These are phyloP conservation scores for Fusarium sp. DNA, from an alignment of 2,329 filamentous ascomycete species.

Conservation along the genomic window DNA sequence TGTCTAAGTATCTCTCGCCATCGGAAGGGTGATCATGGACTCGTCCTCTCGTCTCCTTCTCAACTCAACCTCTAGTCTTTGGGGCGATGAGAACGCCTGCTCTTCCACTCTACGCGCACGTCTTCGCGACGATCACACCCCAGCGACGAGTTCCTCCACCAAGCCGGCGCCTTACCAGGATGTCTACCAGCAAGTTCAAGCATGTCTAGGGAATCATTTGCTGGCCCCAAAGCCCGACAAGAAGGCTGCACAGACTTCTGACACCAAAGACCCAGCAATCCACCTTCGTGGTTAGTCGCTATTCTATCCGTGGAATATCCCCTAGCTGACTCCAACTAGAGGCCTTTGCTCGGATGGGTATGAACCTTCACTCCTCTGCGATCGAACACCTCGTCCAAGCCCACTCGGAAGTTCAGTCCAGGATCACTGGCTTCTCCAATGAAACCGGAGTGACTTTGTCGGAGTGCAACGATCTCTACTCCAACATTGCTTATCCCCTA, in stretches of 20 bases:
- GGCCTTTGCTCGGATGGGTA: slow-evolving; percentile 37
- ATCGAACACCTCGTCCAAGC: slow-evolving; percentile 33
- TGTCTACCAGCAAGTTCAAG: slow-evolving; percentile 41
- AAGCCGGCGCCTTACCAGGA: slow-evolving; percentile 12
- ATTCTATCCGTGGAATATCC: fast-evolving
- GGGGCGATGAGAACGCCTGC: slow-evolving; percentile 7
- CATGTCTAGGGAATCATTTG: slow-evolving; percentile 20
- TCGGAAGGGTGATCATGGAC: not conserved
- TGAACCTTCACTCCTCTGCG: slow-evolving; percentile 6
- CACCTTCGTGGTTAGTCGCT: slow-evolving; percentile 35
- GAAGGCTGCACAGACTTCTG: not conserved
- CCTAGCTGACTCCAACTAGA: slow-evolving; percentile 26
- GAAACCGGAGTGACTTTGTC: slow-evolving; percentile 27
- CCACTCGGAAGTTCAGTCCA: slow-evolving; percentile 34
- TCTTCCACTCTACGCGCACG: slow-evolving; percentile 43
- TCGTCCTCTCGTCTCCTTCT: not conserved
- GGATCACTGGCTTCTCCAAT: slow-evolving; percentile 32
- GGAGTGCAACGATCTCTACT: slow-evolving; percentile 40
- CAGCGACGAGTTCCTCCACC: slow-evolving; percentile 1
- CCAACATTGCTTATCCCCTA: slow-evolving; percentile 47
- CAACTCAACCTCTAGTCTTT: slow-evolving; percentile 17
- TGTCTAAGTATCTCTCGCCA: not conserved
- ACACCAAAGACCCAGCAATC: slow-evolving; percentile 2
- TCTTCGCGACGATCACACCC: slow-evolving; percentile 39
- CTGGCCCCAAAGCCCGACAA: not conserved